Conservation (phyloP, 768 basidiomycete genomes). For the Leucosporidium creatinivorum region DNA sequence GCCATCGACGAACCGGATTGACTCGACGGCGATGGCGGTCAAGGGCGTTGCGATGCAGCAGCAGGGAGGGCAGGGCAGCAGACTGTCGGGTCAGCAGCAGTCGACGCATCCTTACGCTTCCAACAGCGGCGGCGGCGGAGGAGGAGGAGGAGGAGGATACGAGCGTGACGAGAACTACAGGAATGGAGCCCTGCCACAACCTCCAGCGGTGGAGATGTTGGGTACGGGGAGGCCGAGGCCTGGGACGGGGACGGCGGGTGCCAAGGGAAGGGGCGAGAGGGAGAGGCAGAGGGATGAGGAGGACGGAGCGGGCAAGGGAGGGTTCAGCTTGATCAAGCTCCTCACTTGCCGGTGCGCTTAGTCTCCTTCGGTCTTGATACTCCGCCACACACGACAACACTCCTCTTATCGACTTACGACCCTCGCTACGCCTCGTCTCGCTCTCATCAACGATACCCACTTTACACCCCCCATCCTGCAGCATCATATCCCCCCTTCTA, state of each 20-base stretch:
- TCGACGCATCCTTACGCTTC: slow-evolving; percentile 27
- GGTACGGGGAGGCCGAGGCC: not conserved
- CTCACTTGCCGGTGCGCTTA: slow-evolving; percentile 37
- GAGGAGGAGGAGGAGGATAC: too few species aligned
- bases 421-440: too few species aligned
- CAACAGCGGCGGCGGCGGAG: too few species aligned
- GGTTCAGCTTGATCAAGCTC: slow-evolving; percentile 31
- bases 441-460: too few species aligned
- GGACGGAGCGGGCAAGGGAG: not conserved
- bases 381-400: too few species aligned
- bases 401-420: too few species aligned
- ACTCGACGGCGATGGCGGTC: slow-evolving; percentile 29
- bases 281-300: not conserved
- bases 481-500: too few species aligned
- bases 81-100: not conserved
- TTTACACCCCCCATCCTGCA: too few species aligned
- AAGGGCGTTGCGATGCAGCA: slow-evolving; percentile 14
- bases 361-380: too few species aligned
- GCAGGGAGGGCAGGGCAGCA: slow-evolving; percentile 1
- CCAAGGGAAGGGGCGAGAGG: slow-evolving; percentile 25
- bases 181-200: slow-evolving; percentile 1
- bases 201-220: not conserved
- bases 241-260: not conserved
- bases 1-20: slow-evolving; percentile 12
- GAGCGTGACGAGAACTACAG: slow-evolving; percentile 4